Conservation (phyloP, 2,329 filamentous ascomycete genomes). For the Diaporthe citriasiana region DNA sequence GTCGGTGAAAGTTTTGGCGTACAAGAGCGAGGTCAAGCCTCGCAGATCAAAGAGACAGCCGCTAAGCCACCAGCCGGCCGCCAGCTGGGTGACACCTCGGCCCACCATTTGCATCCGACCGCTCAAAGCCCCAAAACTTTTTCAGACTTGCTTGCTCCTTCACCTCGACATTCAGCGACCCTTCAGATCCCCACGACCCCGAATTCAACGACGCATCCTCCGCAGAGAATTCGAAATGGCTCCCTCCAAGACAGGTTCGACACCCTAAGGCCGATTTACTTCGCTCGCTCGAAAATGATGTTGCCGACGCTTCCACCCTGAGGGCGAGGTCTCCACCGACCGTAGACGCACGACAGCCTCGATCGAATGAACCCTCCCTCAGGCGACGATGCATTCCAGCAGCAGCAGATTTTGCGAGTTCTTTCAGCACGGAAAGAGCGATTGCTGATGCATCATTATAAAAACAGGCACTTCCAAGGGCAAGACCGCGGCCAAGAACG, state of each 20-base stretch:
- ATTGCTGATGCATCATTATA: conserved; percentile 76
- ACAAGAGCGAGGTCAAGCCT: neutral
- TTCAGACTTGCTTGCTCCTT: neutral
- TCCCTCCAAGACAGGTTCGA: conserved; percentile 43
- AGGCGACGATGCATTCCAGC: conserved; percentile 68
- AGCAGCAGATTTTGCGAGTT: conserved; percentile 85
- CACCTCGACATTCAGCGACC: conserved; percentile 33
- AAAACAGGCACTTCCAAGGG: conserved; percentile 67
- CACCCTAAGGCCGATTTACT: conserved; percentile 38
- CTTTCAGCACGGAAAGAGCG: conserved; percentile 69
- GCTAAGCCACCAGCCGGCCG: neutral
- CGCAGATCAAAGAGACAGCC: neutral
- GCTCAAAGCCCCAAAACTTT: conserved; percentile 8
- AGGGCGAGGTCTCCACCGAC: conserved; percentile 39
- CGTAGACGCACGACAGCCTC: conserved; percentile 38
- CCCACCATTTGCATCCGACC: conserved; percentile 12
- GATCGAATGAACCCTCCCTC: conserved; percentile 34
- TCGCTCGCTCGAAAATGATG: conserved; percentile 42
- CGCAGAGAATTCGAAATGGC: conserved; percentile 44
- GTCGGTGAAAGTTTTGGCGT: conserved; percentile 14
- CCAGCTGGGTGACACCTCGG: neutral
- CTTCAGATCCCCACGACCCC: conserved; percentile 38
- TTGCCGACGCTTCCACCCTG: conserved; percentile 43
- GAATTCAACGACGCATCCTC: conserved; percentile 42
- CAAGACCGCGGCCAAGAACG: conserved; percentile 85